Base-by-base conservation (phyloP, 2,329 filamentous ascomycete species). In the Aureobasidium sp. region DNA sequence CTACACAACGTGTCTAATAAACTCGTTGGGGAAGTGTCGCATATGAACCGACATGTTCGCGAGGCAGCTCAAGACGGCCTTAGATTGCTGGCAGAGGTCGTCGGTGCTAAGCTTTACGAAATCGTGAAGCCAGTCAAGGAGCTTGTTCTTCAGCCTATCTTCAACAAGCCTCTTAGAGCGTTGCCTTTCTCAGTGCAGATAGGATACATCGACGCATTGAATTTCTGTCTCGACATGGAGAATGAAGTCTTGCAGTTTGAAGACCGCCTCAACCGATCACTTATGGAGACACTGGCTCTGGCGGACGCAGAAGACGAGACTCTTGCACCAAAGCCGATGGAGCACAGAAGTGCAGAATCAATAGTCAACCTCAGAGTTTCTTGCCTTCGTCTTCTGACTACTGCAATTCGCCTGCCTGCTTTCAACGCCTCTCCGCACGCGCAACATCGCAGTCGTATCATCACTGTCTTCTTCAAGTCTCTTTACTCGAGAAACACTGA, bases 401-500 rank as follows among this genome's bases (percentile, higher is more conserved):
- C 91, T 63, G 94, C 94, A 0, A 96, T 97, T 83, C 84, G 86
- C 47, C 94, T 96, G 71, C 89, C 93, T 5, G 93, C 97, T 36
- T 97, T 97, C 72, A 87, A 87, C 63, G 91, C 90, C 59, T 86
- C 84, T 1, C 86, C 89, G 66, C 80, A 81, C 45, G 84, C 79
- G 42, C 78, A 81, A 63, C 77, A 80, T 63, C 80, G 85, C 48
- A 74, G 74, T 37, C 74, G 74, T 36, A 96, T 97, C 52, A 92
- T 99, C 21, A 86, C 90, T 0, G 91, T 97, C 1, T 99, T 99
- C 77, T 99, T 99, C 82, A 97, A 97, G 71, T 95, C 90, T 41
- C 80, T 99, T 1, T 99, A 99, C 73, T 93, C 91, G 0, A 91
- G 95, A 70, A 95, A 92, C 3, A 87, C 89, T 49, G 90, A 92